Evolutionary conservation across 2,329 filamentous ascomycete species (phyloP).

Genomic region (Pseudogymnoascus sp.): DNA sequence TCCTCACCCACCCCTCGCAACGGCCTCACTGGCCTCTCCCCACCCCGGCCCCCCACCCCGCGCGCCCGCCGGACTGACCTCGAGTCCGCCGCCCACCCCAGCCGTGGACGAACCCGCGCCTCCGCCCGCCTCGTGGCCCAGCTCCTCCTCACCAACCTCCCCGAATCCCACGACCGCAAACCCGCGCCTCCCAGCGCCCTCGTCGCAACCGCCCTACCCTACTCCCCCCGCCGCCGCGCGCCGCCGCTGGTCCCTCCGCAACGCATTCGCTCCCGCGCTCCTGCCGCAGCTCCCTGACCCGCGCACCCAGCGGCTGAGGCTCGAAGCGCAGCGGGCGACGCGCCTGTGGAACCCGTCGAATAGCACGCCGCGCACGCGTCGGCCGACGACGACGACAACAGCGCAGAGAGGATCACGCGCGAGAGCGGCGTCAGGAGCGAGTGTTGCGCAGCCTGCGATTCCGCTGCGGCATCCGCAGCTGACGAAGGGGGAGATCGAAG

Average conservation of each 20-base stretch:
- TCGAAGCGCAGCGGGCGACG: constrained; percentile 19
- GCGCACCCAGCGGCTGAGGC: constrained; percentile 20
- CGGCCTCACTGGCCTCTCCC: too few relatives aligned
- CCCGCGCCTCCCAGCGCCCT: constrained; percentile 23
- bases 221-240: constrained; percentile 15
- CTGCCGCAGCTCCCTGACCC: constrained; percentile 19
- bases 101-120: background rate
- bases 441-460: constrained; percentile 14
- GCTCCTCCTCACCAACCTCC: constrained; percentile 4
- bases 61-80: background rate
- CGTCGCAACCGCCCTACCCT: constrained; percentile 24
- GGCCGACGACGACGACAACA: constrained; percentile 33
- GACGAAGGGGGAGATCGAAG: constrained; percentile 20
- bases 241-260: constrained; percentile 26
- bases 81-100: background rate
- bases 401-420: constrained; percentile 25
- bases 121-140: background rate
- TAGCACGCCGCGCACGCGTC: constrained; percentile 46
- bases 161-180: constrained; percentile 14
- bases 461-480: constrained; percentile 24
- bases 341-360: constrained; percentile 55
- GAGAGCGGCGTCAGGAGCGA: constrained; percentile 22
- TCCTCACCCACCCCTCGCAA: background rate
- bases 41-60: too few relatives aligned
- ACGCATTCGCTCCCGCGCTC: constrained; percentile 21